A percentile compares a stretch with the other conserved stretches of the same genome.
These are phyloP conservation scores for Huntiella abstrusa DNA, from an alignment of 2,329 filamentous ascomycete genomes.

Conservation along the genomic window DNA sequence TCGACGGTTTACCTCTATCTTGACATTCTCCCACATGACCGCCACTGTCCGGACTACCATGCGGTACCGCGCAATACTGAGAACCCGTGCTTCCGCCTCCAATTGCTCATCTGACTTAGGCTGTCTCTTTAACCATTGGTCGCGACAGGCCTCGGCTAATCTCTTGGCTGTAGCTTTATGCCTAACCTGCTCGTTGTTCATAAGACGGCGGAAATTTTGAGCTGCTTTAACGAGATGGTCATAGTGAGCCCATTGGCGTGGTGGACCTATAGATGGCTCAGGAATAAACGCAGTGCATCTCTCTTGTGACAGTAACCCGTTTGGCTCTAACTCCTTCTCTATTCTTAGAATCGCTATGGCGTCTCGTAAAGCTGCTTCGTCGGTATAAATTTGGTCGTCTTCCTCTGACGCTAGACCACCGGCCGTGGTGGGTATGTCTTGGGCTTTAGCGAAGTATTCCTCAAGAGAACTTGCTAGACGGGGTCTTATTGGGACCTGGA, in stretches of 20 bases:
- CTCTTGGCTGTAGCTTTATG: constrained; percentile 64
- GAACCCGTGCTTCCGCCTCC: constrained; percentile 53
- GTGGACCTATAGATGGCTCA: constrained; percentile 53
- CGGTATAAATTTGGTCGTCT: constrained; percentile 36
- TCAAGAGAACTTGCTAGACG: constrained; percentile 35
- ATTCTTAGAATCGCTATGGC: constrained; percentile 51
- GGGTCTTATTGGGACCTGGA: constrained; percentile 33
- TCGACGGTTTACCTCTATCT: constrained; percentile 38
- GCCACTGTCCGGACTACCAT: constrained; percentile 41
- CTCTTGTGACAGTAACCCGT: constrained; percentile 53
- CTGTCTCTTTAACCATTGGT: constrained; percentile 55
- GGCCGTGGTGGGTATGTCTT: constrained; percentile 33
- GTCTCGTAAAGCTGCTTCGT: constrained; percentile 46
- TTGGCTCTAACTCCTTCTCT: constrained; percentile 52
- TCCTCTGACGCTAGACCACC: constrained; percentile 37
- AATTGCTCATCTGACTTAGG: constrained; percentile 66
- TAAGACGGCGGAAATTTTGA: constrained; percentile 59
- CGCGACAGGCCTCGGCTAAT: constrained; percentile 58
- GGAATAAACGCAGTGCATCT: constrained; percentile 55
- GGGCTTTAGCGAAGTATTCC: constrained; percentile 36
- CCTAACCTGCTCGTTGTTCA: constrained; percentile 58
- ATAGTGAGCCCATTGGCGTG: constrained; percentile 64
- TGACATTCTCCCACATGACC: constrained; percentile 47
- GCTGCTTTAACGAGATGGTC: constrained; percentile 73
- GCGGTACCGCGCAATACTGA: constrained; percentile 50